These are phyloP conservation scores for Pezizomycotina sp. DNA, from an alignment of 2,329 filamentous ascomycete genomes.

Conservation along the genomic window DNA sequence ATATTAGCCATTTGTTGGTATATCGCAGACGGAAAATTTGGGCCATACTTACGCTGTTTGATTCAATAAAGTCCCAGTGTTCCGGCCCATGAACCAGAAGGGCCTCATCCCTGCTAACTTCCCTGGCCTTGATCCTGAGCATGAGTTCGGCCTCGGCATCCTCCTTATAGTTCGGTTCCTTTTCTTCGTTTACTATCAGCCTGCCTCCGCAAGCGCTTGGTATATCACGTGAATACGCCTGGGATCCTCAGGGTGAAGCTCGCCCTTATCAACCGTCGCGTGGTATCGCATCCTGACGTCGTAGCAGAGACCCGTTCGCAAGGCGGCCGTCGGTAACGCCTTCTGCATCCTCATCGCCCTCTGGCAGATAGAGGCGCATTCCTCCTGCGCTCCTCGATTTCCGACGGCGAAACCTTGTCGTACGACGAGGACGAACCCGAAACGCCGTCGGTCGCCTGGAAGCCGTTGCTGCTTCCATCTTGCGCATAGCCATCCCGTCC, in stretches of 20 bases:
- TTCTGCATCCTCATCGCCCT: too few species aligned
- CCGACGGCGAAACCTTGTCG: too few species aligned
- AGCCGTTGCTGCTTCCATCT: too few species aligned
- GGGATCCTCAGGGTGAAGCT: constrained; percentile 88
- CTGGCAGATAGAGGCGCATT: too few species aligned
- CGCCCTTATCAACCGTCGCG: constrained; percentile 60
- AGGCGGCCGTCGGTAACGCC: constrained; percentile 33
- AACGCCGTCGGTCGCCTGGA: too few species aligned
- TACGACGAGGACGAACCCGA: too few species aligned
- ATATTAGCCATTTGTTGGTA: too few species aligned
- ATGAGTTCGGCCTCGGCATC: constrained; percentile 30
- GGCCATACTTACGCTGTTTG: too few species aligned
- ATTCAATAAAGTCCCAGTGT: constrained; percentile 70
- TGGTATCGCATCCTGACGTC: constrained; percentile 94
- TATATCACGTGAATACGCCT: constrained; percentile 85
- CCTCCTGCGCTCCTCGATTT: too few species aligned
- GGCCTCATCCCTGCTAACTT: constrained; percentile 66
- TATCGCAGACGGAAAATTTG: too few species aligned
- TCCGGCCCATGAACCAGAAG: constrained; percentile 58
- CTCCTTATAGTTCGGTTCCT: constrained; percentile 34
- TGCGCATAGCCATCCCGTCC: too few species aligned
- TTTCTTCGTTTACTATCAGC: constrained; percentile 41
- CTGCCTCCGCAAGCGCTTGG: constrained; percentile 66
- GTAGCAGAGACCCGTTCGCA: constrained; percentile 68
- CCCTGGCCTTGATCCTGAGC: constrained; percentile 56